phyloP scores from a whole-genome alignment of 352 stramenopile genomes.

The Pythium aphanidermatum region DNA sequence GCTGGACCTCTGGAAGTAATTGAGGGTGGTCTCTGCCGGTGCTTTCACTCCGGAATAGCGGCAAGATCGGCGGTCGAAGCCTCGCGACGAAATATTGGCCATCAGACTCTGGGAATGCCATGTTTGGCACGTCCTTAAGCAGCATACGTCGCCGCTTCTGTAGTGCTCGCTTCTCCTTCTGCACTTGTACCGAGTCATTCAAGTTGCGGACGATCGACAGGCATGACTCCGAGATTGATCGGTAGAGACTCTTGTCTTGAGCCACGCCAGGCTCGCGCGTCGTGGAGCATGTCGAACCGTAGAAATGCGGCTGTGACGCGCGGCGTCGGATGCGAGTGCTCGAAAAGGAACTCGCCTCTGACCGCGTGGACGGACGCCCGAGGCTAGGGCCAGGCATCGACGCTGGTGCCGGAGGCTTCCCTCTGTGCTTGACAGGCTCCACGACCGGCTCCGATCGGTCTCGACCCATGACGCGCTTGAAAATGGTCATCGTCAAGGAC shows the following conservation, averaged over 20 bases:
- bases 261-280: background rate
- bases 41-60: constrained; percentile 10
- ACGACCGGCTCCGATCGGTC: background rate
- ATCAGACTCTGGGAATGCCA: constrained; percentile 44
- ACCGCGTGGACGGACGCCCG: constrained; percentile 8
- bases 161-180: constrained; percentile 15
- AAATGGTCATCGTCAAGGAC: constrained; percentile 15
- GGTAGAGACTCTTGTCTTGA: constrained; percentile 1
- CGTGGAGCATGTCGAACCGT: background rate
- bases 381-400: constrained; percentile 7
- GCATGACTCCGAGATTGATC: constrained; percentile 32
- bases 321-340: constrained; percentile 8
- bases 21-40: background rate
- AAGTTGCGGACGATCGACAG: constrained; percentile 34
- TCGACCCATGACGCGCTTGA: constrained; percentile 7
- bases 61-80: constrained; percentile 1
- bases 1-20: constrained; percentile 11
- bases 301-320: constrained; percentile 12
- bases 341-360: background rate
- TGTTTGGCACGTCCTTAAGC: constrained; percentile 70
- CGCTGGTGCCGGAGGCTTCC: background rate
- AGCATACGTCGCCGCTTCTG: constrained; percentile 40
- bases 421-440: background rate
- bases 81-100: constrained; percentile 56
- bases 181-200: constrained; percentile 20